These are phyloP conservation scores for Trametes hirsuta DNA, from an alignment of 1,284 basidiomycete genomes.

Conservation along the genomic window DNA sequence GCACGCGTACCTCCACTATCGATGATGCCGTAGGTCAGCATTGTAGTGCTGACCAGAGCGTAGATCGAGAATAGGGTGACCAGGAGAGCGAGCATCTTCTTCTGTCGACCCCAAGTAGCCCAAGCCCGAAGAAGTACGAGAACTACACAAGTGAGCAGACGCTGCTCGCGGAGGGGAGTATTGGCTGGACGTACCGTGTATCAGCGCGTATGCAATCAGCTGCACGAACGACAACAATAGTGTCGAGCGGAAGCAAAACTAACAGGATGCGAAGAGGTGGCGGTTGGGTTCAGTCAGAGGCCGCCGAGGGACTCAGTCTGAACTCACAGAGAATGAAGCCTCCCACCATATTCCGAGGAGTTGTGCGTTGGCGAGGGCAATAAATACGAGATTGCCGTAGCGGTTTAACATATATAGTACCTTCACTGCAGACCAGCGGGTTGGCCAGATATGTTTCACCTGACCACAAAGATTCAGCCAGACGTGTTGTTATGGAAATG, in stretches of 20 bases:
- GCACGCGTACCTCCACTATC: conserved; percentile 7
- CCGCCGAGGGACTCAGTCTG: no score
- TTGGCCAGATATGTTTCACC: conserved; percentile 24
- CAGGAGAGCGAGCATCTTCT: conserved; percentile 14
- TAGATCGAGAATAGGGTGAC: conserved; percentile 14
- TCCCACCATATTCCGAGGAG: conserved; percentile 17
- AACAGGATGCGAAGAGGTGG: no score
- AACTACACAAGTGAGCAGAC: conserved; percentile 2
- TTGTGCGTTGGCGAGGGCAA: conserved; percentile 14
- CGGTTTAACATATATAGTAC: conserved; percentile 22
- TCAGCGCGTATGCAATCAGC: conserved; percentile 18
- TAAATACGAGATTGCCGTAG: conserved; percentile 19
- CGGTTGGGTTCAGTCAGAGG: neutral
- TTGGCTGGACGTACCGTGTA: conserved; percentile 14
- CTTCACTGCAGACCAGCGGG: conserved; percentile 26
- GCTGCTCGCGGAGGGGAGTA: neutral
- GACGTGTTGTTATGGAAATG: neutral
- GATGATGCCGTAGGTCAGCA: conserved; percentile 16
- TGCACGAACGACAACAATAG: conserved; percentile 16
- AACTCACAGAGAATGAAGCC: conserved; percentile 1
- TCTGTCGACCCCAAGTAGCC: conserved; percentile 23
- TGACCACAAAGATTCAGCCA: neutral
- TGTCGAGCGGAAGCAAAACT: conserved; percentile 21
- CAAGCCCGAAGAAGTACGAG: conserved; percentile 25
- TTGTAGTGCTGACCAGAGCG: conserved; percentile 7